phyloP scores from a whole-genome alignment of 2,329 filamentous ascomycete species.

The Aspergillus spinulosporus region DNA sequence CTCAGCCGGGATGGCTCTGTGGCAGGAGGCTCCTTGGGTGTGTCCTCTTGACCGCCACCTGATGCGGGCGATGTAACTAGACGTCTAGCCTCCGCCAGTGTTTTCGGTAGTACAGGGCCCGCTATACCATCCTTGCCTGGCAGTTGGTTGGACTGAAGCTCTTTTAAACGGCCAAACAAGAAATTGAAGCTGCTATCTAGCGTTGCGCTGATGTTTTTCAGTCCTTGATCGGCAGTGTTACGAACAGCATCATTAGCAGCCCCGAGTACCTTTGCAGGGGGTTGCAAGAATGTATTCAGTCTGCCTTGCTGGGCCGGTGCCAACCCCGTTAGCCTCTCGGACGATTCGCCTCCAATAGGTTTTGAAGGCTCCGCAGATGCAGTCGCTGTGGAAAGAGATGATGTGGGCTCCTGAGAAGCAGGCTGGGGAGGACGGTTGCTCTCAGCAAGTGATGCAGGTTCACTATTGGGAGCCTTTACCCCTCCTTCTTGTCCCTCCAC shows the following conservation, averaged over 20 bases:
- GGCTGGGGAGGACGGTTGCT: constrained; percentile 28
- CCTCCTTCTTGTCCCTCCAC: constrained; percentile 74
- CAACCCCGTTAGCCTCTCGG: constrained; percentile 34
- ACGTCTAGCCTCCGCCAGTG: constrained; percentile 87
- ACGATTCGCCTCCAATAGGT: constrained; percentile 29
- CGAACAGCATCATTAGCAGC: constrained; percentile 82
- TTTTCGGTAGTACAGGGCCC: constrained; percentile 69
- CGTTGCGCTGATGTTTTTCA: constrained; percentile 89
- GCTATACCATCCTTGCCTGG: constrained; percentile 39
- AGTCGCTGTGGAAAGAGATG: constrained; percentile 31
- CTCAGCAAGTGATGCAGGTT: constrained; percentile 27
- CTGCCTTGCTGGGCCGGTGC: constrained; percentile 65
- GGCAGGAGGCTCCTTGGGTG: constrained; percentile 46
- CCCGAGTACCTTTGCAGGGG: constrained; percentile 76
- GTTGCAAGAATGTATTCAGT: constrained; percentile 82
- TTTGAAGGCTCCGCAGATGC: constrained; percentile 33
- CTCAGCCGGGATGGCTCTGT: constrained; percentile 36
- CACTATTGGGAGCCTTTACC: constrained; percentile 52
- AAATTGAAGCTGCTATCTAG: constrained; percentile 93
- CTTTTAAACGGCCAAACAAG: constrained; percentile 81
- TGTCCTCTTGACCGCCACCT: constrained; percentile 56
- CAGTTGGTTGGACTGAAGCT: constrained; percentile 56
- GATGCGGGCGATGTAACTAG: constrained; percentile 64
- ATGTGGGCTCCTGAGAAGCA: constrained; percentile 27
- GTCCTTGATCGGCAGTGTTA: constrained; percentile 82